phyloP scores from a whole-genome alignment of 139 green algal species.

The Micromonas pusilla region DNA sequence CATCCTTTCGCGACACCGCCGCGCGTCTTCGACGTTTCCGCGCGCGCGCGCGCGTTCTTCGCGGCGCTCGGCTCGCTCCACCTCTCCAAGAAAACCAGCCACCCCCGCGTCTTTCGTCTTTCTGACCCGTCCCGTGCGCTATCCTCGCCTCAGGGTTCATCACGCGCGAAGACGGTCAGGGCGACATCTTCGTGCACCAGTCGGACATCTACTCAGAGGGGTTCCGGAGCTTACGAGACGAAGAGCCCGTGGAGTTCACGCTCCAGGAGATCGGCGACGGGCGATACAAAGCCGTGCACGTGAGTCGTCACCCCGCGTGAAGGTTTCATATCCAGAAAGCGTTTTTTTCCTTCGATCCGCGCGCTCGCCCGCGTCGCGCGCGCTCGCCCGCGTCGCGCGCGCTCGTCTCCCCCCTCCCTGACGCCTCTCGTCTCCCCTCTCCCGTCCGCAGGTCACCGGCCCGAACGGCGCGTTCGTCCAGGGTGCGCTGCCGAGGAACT shows the following conservation, averaged over 20 bases:
- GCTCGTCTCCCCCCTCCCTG: too few species aligned
- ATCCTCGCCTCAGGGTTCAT: constrained; percentile 54
- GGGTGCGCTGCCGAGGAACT: constrained; percentile 30
- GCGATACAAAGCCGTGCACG: constrained; percentile 79
- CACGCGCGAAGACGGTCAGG: constrained; percentile 64
- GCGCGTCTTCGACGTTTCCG: too few species aligned
- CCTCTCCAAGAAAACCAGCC: too few species aligned
- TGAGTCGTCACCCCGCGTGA: constrained; percentile 34
- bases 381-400: too few species aligned
- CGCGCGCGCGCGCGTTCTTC: too few species aligned
- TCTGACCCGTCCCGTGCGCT: neutral
- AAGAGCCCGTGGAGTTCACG: constrained; percentile 83
- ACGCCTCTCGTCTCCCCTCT: too few species aligned
- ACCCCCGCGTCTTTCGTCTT: neutral
- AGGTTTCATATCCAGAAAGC: too few species aligned
- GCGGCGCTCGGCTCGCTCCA: too few species aligned
- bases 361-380: too few species aligned
- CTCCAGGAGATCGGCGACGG: constrained; percentile 75
- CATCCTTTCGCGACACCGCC: too few species aligned
- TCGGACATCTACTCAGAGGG: constrained; percentile 71
- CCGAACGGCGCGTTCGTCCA: constrained; percentile 53
- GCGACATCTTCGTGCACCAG: constrained; percentile 90
- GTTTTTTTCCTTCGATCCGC: too few species aligned
- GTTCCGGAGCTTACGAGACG: constrained; percentile 81
- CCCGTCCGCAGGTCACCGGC: constrained; percentile 56